Evolutionary conservation across 805 yeast species (phyloP).

Genomic region (Grigorovia humatica): DNA sequence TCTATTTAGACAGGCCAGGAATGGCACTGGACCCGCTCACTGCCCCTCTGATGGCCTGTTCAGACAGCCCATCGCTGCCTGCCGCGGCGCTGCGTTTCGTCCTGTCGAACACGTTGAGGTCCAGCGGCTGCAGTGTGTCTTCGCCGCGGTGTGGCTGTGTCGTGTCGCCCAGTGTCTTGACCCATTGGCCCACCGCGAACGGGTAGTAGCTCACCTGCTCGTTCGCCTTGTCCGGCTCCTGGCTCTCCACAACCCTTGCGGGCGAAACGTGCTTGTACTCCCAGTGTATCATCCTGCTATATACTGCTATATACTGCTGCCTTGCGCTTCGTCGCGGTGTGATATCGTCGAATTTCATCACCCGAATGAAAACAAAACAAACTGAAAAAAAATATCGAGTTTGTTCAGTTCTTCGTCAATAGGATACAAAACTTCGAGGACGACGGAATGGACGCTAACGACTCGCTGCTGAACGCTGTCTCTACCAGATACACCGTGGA

Average conservation of each 20-base stretch:
- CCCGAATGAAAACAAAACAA: no score
- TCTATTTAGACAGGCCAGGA: conserved; percentile 32
- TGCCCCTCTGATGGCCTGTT: conserved; percentile 45
- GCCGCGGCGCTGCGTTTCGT: conserved; percentile 6
- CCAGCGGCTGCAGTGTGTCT: conserved; percentile 19
- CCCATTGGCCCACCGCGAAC: conserved; percentile 21
- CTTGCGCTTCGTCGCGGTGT: no score
- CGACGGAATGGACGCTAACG: not conserved
- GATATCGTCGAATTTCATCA: no score
- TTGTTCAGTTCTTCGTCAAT: not conserved
- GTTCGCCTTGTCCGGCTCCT: not conserved
- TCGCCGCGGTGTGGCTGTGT: not conserved
- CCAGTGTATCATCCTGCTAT: not conserved
- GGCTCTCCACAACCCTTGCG: not conserved
- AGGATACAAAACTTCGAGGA: not conserved
- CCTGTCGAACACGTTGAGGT: conserved; percentile 31
- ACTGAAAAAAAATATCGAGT: not conserved
- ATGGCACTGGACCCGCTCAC: conserved; percentile 38
- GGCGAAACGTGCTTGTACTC: not conserved
- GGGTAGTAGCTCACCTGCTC: conserved; percentile 12
- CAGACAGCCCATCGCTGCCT: conserved; percentile 27
- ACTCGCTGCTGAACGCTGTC: not conserved
- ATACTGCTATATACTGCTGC: no score
- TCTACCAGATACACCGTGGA: not conserved
- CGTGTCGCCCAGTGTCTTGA: conserved; percentile 3